Base-by-base conservation (phyloP, 2,329 filamentous ascomycete species). In the Claviceps sp. region DNA sequence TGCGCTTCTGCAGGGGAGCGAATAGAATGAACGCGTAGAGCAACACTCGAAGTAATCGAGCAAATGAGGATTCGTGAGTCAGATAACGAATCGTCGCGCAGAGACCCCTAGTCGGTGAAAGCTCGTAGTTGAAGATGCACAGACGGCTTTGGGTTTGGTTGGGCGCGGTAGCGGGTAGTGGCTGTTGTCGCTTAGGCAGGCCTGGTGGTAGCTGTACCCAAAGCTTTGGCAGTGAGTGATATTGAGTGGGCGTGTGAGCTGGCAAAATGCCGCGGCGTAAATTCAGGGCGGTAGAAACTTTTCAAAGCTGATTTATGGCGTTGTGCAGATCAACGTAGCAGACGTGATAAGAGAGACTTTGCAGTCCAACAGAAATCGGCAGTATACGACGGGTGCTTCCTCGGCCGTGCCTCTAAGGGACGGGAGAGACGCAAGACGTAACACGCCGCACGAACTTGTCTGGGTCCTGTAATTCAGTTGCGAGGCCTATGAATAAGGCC, bases 171-270 rank as follows among this genome's bases (percentile, higher is more conserved):
- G 64, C 65, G 56, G 55, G 59, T 53, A 52, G 43, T 42, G 48
- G 30, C 41, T 40, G 44, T 49, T 67, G 66, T 70, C 63, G 68
- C 67, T 70, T 69, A 64, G 13, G 22, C 22, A 30, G 24, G 43
- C 20, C 66, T 65, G 65, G 65, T 36, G 70, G 67, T 68, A 66
- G 67, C 68, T 30, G 43, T 30, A n/a, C 68, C 69, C 71, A 75
- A 75, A 75, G 71, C 74, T 77, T 75, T 76, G 71, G 73, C 70
- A 72, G 74, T 76, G 74, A 70, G 76, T 71, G 68, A 81, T 13
- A 49, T 78, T 20, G 44, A 11, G 44, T 76, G 74, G 69, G 76
- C 71, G 68, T 81, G 11, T 50, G 78, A 73, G 78, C 73, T 81
- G 78, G 77, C 78, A 81, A 62, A 68, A 62, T 63, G 67, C 65